Conservation (phyloP, 75 land plant species). For the Pinus albicaulis region DNA sequence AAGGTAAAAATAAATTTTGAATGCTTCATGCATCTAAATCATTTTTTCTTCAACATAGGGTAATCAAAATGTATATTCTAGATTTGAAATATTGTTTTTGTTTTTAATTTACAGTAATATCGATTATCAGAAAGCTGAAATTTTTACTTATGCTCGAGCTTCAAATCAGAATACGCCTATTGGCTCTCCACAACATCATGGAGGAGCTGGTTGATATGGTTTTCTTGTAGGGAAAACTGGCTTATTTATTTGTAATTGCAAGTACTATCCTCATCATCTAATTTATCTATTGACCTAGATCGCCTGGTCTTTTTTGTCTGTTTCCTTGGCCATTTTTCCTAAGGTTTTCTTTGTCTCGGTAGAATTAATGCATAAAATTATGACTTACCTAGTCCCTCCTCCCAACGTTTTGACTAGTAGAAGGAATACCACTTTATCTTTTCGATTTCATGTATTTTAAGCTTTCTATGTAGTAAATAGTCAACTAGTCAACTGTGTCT, state of each 20-base stretch:
- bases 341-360: neutral
- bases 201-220: slow-evolving; percentile 22
- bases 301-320: neutral
- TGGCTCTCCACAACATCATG: slow-evolving; percentile 43
- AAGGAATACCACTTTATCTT: neutral
- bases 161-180: slow-evolving; percentile 46
- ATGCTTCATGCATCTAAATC: too few relatives aligned
- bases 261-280: neutral
- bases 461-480: slow-evolving; percentile 7
- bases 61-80: too few relatives aligned
- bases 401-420: neutral
- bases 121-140: too few relatives aligned
- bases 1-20: too few relatives aligned
- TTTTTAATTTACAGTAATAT: too few relatives aligned
- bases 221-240: neutral
- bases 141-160: too few relatives aligned
- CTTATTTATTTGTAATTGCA: neutral
- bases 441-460: slow-evolving; percentile 1
- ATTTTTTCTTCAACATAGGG: too few relatives aligned
- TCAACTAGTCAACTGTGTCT: neutral
- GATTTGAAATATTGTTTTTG: too few relatives aligned
- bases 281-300: slow-evolving; percentile 4
- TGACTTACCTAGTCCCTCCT: neutral
- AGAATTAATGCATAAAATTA: neutral
- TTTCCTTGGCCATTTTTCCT: neutral